phyloP scores from a whole-genome alignment of 306 rosid genomes.

The Cajanus cajan region DNA sequence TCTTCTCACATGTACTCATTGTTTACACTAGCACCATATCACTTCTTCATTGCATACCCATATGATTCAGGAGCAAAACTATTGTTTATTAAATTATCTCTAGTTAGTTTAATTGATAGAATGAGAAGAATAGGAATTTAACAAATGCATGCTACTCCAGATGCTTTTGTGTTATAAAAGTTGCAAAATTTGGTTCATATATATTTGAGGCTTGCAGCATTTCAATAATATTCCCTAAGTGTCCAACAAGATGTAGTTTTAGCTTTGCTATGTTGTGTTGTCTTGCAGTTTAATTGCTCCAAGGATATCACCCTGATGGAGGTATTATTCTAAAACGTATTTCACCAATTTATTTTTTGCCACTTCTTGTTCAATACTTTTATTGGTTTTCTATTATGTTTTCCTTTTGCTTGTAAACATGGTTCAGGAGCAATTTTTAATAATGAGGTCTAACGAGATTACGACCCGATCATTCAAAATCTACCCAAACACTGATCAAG shows the following conservation, averaged over 20 bases:
- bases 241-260: conserved; percentile 16
- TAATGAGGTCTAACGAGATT: conserved; percentile 81
- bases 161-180: conserved; percentile 4
- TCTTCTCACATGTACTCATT: neutral
- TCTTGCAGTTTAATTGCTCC: conserved; percentile 91
- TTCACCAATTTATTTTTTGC: neutral
- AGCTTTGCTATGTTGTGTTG: conserved; percentile 26
- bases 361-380: neutral
- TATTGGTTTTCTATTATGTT: conserved; percentile 7
- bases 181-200: conserved; percentile 1
- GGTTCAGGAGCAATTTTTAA: conserved; percentile 80
- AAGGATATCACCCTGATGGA: conserved; percentile 85
- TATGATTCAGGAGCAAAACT: neutral
- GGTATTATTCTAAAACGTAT: conserved; percentile 47
- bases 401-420: neutral
- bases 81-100: conserved; percentile 7
- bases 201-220: conserved; percentile 1
- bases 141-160: neutral
- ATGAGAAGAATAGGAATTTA: conserved; percentile 1
- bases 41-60: neutral
- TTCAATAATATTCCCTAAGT: neutral
- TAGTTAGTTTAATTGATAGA: conserved; percentile 1
- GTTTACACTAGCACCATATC: neutral
- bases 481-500: conserved; percentile 79
- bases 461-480: conserved; percentile 66